A percentile compares a stretch with the other conserved stretches of the same genome.
Evolutionary conservation across 2,329 filamentous ascomycete genomes (phyloP).

Genomic region (Claviceps sp.): DNA sequence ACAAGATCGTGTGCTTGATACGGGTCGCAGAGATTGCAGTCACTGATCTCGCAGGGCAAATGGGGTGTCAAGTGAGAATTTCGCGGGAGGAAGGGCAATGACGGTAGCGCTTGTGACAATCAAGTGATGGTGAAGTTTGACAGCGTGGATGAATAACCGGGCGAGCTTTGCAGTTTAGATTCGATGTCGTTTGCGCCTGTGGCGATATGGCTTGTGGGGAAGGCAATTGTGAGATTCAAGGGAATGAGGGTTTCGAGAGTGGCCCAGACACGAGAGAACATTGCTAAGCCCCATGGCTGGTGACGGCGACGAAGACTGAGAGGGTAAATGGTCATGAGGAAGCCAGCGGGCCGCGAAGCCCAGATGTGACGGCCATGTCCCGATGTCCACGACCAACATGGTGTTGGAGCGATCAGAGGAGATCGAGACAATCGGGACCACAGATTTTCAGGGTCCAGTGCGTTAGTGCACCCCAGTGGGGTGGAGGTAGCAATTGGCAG

Average conservation of each 20-base stretch:
- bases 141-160: not conserved
- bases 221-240: not conserved
- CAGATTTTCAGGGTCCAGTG: slow-evolving; percentile 14
- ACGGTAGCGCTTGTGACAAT: too few relatives aligned
- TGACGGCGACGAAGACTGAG: not conserved
- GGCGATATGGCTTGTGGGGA: not conserved
- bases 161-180: not conserved
- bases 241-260: not conserved
- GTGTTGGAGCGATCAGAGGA: slow-evolving; percentile 15
- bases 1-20: not conserved
- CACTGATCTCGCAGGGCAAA: not conserved
- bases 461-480: not conserved
- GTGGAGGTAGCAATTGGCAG: not conserved
- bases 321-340: not conserved
- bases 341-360: slow-evolving; percentile 5
- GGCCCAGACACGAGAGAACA: slow-evolving; percentile 3
- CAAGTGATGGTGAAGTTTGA: not conserved
- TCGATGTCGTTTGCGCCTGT: not conserved
- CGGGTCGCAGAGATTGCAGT: not conserved
- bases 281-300: slow-evolving; percentile 1
- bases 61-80: not conserved
- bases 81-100: not conserved
- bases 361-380: slow-evolving; percentile 20
- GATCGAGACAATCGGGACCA: slow-evolving; percentile 11
- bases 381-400: slow-evolving; percentile 19